Evolutionary conservation across 2,329 filamentous ascomycete genomes (phyloP).

Genomic region (Colletotrichum brevisporum): DNA sequence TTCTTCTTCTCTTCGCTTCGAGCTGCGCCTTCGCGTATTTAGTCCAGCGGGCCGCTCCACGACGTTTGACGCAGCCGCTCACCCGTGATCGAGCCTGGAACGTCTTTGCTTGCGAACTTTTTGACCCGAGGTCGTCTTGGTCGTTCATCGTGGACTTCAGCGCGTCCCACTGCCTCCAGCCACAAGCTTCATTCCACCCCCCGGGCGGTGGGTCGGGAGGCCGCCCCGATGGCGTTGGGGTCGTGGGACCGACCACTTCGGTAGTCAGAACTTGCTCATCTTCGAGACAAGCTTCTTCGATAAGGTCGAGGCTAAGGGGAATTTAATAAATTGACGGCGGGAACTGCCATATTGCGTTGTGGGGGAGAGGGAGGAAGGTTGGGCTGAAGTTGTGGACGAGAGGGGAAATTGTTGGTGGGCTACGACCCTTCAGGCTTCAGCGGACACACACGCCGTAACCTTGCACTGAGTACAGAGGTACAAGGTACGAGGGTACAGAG

Average conservation of each 20-base stretch:
- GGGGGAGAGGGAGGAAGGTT: not conserved
- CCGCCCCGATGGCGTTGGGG: not conserved
- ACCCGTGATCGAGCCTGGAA: conserved; percentile 1
- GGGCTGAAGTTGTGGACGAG: conserved; percentile 10
- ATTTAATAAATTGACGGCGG: conserved; percentile 24
- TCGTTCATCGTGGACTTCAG: not conserved
- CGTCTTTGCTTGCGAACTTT: not conserved
- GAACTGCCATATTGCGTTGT: conserved; percentile 30
- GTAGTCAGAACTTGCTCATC: not conserved
- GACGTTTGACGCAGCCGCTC: not conserved
- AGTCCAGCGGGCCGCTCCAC: conserved; percentile 19
- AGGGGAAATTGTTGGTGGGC: not conserved
- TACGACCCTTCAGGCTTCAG: not conserved
- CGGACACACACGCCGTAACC: not conserved
- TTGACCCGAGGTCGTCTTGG: not conserved
- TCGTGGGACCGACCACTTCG: conserved; percentile 3
- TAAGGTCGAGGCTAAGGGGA: conserved; percentile 19
- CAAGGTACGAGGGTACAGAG: not conserved
- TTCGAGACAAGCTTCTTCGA: conserved; percentile 16
- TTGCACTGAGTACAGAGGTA: not conserved
- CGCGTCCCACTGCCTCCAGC: not conserved
- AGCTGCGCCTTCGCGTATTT: conserved; percentile 15
- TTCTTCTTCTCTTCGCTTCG: conserved; percentile 8
- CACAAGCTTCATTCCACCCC: conserved; percentile 17
- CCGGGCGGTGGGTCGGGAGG: not conserved